Evolutionary conservation across 352 stramenopile species (phyloP).

Genomic region (Bremia lactucae): DNA sequence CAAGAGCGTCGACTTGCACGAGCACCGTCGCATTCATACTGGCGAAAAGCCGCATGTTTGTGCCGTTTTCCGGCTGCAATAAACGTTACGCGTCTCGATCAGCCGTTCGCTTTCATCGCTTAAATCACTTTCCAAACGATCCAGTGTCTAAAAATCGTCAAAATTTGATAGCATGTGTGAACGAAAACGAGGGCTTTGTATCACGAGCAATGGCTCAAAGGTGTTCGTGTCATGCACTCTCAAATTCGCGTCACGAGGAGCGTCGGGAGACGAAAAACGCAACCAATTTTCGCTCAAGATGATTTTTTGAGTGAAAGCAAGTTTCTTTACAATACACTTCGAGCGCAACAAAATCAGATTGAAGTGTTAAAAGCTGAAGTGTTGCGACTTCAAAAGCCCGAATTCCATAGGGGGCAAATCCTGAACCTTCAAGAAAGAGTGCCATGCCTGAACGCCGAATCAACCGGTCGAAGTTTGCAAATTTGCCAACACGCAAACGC

Average conservation of each 20-base stretch:
- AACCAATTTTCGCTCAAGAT: too few species aligned
- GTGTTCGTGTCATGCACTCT: too few species aligned
- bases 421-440: conserved; percentile 47
- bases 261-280: neutral
- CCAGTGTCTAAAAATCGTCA: conserved; percentile 1
- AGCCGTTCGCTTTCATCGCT: conserved; percentile 47
- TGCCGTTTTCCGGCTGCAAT: conserved; percentile 29
- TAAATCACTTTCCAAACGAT: conserved; percentile 16
- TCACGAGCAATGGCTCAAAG: too few species aligned
- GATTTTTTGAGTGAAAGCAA: conserved; percentile 7
- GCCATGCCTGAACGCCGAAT: conserved; percentile 39
- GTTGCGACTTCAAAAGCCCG: conserved; percentile 28
- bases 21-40: conserved; percentile 60
- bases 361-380: conserved; percentile 28
- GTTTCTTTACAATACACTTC: conserved; percentile 28
- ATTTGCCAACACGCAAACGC: conserved; percentile 63
- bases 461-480: conserved; percentile 37
- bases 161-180: neutral
- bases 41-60: conserved; percentile 65
- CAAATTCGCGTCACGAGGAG: neutral
- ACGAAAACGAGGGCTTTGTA: too few species aligned
- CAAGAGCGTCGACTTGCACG: conserved; percentile 44
- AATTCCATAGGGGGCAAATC: conserved; percentile 47
- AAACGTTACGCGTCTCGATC: conserved; percentile 61
- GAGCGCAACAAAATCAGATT: conserved; percentile 38